Conservation (phyloP, 768 basidiomycete genomes). For the Trametes elegans region DNA sequence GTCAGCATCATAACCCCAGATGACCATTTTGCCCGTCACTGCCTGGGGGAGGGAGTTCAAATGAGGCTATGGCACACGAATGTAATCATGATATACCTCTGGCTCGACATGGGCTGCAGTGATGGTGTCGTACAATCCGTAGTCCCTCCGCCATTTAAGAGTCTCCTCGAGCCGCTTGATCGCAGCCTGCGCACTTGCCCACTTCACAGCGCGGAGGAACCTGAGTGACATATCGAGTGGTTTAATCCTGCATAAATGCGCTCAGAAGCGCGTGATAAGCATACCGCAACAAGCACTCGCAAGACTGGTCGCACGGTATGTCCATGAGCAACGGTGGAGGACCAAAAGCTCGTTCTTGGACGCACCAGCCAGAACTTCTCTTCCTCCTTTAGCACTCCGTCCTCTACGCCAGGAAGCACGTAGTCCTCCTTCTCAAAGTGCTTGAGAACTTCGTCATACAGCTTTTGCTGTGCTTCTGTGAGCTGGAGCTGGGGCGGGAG, state of each 20-base stretch:
- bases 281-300: slow-evolving; percentile 70
- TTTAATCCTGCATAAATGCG: not conserved
- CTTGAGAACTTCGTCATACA: slow-evolving; percentile 53
- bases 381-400: slow-evolving; percentile 49
- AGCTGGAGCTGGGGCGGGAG: slow-evolving; percentile 28
- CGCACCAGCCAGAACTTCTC: slow-evolving; percentile 79
- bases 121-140: slow-evolving; percentile 63
- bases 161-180: slow-evolving; percentile 71
- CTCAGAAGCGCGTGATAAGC: not conserved
- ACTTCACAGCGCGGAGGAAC: slow-evolving; percentile 77
- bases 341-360: too few species aligned
- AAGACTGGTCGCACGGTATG: slow-evolving; percentile 35
- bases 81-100: slow-evolving; percentile 46
- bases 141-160: slow-evolving; percentile 78
- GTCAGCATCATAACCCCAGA: slow-evolving; percentile 70
- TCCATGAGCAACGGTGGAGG: not conserved
- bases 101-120: slow-evolving; percentile 65
- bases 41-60: too few species aligned
- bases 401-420: slow-evolving; percentile 44
- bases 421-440: slow-evolving; percentile 59
- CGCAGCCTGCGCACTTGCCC: slow-evolving; percentile 51
- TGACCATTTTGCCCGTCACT: slow-evolving; percentile 77
- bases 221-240: slow-evolving; percentile 31
- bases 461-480: slow-evolving; percentile 43
- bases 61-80: too few species aligned